Evolutionary conservation across 2,329 filamentous ascomycete species (phyloP).

Genomic region (Aspergillus hiratsukae): DNA sequence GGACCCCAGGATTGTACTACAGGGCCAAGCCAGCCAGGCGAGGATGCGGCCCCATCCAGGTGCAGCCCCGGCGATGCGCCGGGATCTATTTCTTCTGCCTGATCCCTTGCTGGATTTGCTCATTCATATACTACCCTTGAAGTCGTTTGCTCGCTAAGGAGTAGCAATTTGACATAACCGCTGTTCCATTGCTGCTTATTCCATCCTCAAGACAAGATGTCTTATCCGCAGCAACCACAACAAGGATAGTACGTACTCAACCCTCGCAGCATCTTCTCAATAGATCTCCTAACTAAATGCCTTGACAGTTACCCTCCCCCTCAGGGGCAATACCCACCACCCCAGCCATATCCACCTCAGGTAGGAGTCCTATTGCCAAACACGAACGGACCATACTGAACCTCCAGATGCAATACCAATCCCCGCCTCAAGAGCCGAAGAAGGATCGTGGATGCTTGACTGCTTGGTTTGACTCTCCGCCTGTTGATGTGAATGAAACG

Average conservation of each 20-base stretch:
- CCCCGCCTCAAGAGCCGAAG: constrained; percentile 10
- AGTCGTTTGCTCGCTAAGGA: no score
- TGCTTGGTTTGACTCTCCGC: constrained; percentile 8
- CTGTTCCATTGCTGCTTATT: not conserved
- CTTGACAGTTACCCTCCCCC: constrained; percentile 10
- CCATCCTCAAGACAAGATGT: constrained; percentile 1
- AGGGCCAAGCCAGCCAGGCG: constrained; percentile 8
- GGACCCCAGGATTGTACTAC: constrained; percentile 2
- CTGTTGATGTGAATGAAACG: not conserved
- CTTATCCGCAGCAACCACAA: constrained; percentile 7
- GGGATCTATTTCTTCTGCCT: constrained; percentile 13
- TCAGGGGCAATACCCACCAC: constrained; percentile 11
- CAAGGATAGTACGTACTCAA: constrained; percentile 11
- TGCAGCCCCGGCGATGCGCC: constrained; percentile 2
- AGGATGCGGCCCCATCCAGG: not conserved
- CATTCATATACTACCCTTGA: no score
- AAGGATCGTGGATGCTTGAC: constrained; percentile 18
- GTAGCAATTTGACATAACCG: not conserved
- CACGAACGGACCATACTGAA: not conserved
- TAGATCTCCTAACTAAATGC: not conserved
- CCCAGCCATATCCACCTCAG: constrained; percentile 4
- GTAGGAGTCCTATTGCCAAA: not conserved
- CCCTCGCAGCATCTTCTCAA: not conserved
- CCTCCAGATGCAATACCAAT: constrained; percentile 15
- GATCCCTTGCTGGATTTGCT: constrained; percentile 1